Evolutionary conservation across 2,329 filamentous ascomycete genomes (phyloP).

Genomic region (Ceratocystis cacaofunesta): DNA sequence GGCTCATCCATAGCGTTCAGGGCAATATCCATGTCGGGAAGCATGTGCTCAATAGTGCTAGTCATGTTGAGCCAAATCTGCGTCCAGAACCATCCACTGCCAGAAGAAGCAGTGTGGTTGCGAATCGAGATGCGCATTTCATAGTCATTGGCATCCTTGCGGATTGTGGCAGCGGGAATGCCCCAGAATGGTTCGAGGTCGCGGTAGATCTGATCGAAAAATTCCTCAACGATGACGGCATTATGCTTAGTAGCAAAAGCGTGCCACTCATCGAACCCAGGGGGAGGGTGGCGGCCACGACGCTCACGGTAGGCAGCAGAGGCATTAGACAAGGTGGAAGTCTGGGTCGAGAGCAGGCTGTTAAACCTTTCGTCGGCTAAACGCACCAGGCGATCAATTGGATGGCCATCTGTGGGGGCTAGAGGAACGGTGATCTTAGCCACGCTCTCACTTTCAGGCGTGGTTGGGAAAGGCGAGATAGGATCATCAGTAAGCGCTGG

Average conservation of each 20-base stretch:
- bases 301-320: conserved; percentile 40
- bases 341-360: conserved; percentile 30
- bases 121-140: conserved; percentile 49
- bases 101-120: conserved; percentile 35
- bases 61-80: conserved; percentile 41
- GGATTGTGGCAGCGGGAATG: conserved; percentile 32
- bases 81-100: conserved; percentile 44
- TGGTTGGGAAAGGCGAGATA: not conserved
- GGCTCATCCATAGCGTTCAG: conserved; percentile 56
- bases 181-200: conserved; percentile 46
- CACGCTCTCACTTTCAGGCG: conserved; percentile 13
- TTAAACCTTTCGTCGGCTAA: conserved; percentile 32
- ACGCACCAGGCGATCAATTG: conserved; percentile 36
- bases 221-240: conserved; percentile 46
- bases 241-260: conserved; percentile 36
- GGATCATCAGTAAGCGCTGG: conserved; percentile 6
- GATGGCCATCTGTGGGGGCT: conserved; percentile 26
- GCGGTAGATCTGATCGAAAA: conserved; percentile 49
- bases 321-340: conserved; percentile 34
- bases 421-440: conserved; percentile 19
- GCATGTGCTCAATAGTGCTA: conserved; percentile 35
- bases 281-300: conserved; percentile 46
- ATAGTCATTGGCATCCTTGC: conserved; percentile 37
- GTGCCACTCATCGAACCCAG: conserved; percentile 48
- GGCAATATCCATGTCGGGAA: conserved; percentile 54